Base-by-base conservation (phyloP, 2,329 filamentous ascomycete species). In the Cladobotryum mycophilum region DNA sequence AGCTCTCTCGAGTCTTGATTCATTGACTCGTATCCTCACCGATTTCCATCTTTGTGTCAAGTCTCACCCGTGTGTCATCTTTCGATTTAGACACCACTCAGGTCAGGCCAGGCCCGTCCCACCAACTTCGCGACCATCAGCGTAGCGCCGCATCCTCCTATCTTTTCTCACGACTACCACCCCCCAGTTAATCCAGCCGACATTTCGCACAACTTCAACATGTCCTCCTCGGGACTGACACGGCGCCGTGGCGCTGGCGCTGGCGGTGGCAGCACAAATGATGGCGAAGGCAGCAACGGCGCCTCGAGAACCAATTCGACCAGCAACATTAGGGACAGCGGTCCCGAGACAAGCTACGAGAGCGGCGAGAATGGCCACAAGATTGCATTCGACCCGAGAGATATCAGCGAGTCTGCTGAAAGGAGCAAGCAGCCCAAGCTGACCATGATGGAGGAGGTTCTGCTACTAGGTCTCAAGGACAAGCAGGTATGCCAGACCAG, bases 381-480 rank as follows among this genome's bases (percentile, higher is more conserved):
- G 79, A 97, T 99, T 70, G 93, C 91, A 52, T 99, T 89, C 69
- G 93, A 99, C 70, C 93, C 93, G 53, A 81, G 92, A 70, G 93
- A 99, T 71, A 95, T 99, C 64, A 95, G 86, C 74, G 93, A 99
- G 78, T 96, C 84, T 71, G 89, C 87, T 60, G 93, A 99, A 77
- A 79, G 93, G 68, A 93, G 82, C 79, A 97, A 96, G 76, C 92
- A 97, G 76, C 93, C 93, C 44, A 99, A 97, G 78, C 76, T 99
- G 67, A 99, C 93, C 37, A 76, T 99, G 67, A 99, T 99, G 93
- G 93, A 99, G 75, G 93, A 99, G 74, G 86, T 99, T 49, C 78
- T 99, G 65, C 77, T 99, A 63, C 81, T 99, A 71, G 93, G 93
- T 11, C 75, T 99, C 64, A 99, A 99, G 74, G 93, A 99, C 73